Evolutionary conservation across 257 asterid species (phyloP).

Genomic region (Solanum bulbocastanum): DNA sequence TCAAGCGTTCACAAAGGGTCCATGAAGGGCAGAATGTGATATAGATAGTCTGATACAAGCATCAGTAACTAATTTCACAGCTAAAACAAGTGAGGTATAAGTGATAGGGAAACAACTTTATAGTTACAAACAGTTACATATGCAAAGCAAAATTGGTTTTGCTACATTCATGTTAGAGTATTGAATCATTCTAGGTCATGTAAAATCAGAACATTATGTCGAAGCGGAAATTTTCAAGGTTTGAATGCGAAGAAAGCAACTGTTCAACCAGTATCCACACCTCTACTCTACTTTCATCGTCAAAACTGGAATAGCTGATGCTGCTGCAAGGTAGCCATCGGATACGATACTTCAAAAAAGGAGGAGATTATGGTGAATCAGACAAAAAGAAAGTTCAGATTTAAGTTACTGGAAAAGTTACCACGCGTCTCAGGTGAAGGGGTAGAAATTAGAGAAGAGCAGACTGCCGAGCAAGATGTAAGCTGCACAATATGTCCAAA

Average conservation of each 20-base stretch:
- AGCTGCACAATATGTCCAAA: slow-evolving; percentile 72
- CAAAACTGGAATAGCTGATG: neutral
- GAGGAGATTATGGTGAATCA: neutral
- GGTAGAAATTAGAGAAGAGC: slow-evolving; percentile 92
- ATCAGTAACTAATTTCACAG: neutral
- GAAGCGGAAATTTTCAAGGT: neutral
- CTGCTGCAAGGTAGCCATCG: neutral
- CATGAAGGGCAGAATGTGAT: neutral
- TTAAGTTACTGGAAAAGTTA: neutral
- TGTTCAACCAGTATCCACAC: neutral
- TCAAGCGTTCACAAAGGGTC: neutral
- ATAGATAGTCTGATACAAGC: neutral
- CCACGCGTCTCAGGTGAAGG: slow-evolving; percentile 55
- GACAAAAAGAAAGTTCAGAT: neutral
- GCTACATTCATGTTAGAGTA: neutral
- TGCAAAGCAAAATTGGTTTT: neutral
- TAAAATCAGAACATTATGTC: neutral
- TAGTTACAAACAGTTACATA: neutral
- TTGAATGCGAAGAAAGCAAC: neutral
- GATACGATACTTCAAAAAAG: neutral
- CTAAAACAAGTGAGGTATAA: neutral
- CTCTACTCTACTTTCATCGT: neutral
- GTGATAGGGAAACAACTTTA: neutral
- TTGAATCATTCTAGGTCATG: neutral
- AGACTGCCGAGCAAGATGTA: slow-evolving; percentile 71